Conservation (phyloP, 1,139 yeast genomes). For the Protomyces gravidus region DNA sequence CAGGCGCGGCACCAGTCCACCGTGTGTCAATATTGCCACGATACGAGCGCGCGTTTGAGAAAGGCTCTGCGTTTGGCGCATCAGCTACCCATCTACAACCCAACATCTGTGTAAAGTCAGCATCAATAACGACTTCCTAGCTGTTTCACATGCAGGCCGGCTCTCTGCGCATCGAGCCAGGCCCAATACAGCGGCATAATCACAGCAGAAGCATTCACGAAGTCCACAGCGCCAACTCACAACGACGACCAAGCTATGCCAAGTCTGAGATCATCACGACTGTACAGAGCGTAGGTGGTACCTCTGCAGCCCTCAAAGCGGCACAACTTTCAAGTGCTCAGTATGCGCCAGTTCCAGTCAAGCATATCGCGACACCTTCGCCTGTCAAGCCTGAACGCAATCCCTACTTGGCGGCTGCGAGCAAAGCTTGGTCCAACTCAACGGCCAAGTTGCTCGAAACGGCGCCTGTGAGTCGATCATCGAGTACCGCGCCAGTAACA, state of each 20-base stretch:
- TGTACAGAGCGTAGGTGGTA: neutral
- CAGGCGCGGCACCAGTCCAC: too few species aligned
- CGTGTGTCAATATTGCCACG: too few species aligned
- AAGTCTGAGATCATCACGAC: neutral
- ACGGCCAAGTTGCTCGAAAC: slow-evolving; percentile 1
- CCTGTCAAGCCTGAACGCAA: neutral
- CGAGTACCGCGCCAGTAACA: neutral
- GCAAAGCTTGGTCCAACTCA: slow-evolving; percentile 25
- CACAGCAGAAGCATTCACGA: neutral
- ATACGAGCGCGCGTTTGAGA: too few species aligned
- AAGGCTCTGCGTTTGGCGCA: too few species aligned
- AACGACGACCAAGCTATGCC: neutral
- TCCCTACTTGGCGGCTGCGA: slow-evolving; percentile 23
- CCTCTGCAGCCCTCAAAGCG: slow-evolving; percentile 20
- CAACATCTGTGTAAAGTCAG: too few species aligned
- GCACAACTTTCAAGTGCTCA: slow-evolving; percentile 22
- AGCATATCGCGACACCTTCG: slow-evolving; percentile 1
- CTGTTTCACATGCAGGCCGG: slow-evolving; percentile 2
- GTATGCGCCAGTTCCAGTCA: neutral
- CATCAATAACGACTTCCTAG: too few species aligned
- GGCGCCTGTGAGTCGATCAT: neutral
- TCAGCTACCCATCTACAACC: too few species aligned
- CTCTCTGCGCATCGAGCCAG: slow-evolving; percentile 1
- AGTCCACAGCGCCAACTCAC: neutral
- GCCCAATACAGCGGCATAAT: neutral